Percentiles rank a stretch among this genome's conserved stretches.
Conservation (phyloP, 192 early-diverging fungal species). For the Podila epicladia region DNA sequence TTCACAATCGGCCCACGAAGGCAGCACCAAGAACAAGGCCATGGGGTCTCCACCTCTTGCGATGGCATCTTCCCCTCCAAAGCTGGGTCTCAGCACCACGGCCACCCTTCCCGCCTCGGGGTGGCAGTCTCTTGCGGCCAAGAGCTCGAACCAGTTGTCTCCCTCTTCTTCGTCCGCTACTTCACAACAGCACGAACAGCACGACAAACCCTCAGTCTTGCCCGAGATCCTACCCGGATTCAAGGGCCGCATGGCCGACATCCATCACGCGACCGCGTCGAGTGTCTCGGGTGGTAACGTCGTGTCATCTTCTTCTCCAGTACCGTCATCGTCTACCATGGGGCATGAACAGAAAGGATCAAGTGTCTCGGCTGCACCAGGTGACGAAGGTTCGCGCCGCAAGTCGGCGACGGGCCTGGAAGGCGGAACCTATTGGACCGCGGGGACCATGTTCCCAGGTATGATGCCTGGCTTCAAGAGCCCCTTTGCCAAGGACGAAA, state of each 20-base stretch:
- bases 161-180: not conserved
- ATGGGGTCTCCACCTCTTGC: not conserved
- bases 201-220: slow-evolving; percentile 37
- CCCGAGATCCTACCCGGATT: slow-evolving; percentile 45
- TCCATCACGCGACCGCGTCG: slow-evolving; percentile 28
- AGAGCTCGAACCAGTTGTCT: slow-evolving; percentile 27
- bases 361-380: too few species aligned
- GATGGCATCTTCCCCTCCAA: not conserved
- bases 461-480: slow-evolving; percentile 10
- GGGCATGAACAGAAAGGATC: too few species aligned
- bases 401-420: not conserved
- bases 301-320: not conserved
- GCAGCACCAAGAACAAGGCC: not conserved
- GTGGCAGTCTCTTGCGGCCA: slow-evolving; percentile 34
- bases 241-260: slow-evolving; percentile 36
- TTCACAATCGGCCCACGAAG: not conserved
- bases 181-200: slow-evolving; percentile 17
- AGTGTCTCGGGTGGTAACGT: slow-evolving; percentile 8
- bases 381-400: not conserved
- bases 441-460: slow-evolving; percentile 32
- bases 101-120: slow-evolving; percentile 6
- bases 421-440: slow-evolving; percentile 8
- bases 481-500: not conserved
- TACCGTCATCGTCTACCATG: not conserved
- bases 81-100: slow-evolving; percentile 8